These are phyloP conservation scores for Aspergillus hiratsukae DNA, from an alignment of 2,329 filamentous ascomycete species.

Conservation along the genomic window DNA sequence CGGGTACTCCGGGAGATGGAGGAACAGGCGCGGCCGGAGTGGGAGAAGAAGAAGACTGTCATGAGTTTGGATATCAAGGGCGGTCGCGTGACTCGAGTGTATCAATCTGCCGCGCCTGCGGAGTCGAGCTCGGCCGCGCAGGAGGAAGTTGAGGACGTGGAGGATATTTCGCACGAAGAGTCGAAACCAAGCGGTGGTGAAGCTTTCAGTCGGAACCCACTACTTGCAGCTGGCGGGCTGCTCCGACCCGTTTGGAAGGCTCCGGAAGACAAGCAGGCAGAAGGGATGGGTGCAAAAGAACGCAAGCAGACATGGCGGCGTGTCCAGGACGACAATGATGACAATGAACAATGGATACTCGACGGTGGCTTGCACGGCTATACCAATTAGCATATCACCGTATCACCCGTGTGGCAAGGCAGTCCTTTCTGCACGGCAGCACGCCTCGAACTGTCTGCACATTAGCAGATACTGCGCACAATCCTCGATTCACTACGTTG, in stretches of 20 bases:
- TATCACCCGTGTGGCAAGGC: background rate
- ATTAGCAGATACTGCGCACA: background rate
- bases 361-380: conserved; percentile 42
- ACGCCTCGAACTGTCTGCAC: background rate
- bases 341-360: conserved; percentile 46
- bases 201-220: conserved; percentile 42
- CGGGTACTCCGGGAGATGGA: conserved; percentile 79
- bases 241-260: conserved; percentile 44
- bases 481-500: background rate
- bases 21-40: conserved; percentile 78
- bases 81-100: conserved; percentile 64
- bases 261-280: conserved; percentile 22
- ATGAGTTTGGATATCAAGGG: conserved; percentile 78
- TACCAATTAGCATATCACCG: background rate
- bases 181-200: conserved; percentile 21
- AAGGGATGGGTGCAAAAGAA: conserved; percentile 24
- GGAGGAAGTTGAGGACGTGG: conserved; percentile 20
- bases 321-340: conserved; percentile 45
- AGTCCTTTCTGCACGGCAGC: background rate
- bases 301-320: conserved; percentile 43
- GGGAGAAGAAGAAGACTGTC: conserved; percentile 80
- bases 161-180: conserved; percentile 12
- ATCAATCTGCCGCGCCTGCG: conserved; percentile 31
- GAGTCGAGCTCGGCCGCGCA: conserved; percentile 14
- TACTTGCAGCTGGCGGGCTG: conserved; percentile 40